Evolutionary conservation across 495 filamentous ascomycete species (phyloP).

Genomic region (Amphirosellinia nigrospora): DNA sequence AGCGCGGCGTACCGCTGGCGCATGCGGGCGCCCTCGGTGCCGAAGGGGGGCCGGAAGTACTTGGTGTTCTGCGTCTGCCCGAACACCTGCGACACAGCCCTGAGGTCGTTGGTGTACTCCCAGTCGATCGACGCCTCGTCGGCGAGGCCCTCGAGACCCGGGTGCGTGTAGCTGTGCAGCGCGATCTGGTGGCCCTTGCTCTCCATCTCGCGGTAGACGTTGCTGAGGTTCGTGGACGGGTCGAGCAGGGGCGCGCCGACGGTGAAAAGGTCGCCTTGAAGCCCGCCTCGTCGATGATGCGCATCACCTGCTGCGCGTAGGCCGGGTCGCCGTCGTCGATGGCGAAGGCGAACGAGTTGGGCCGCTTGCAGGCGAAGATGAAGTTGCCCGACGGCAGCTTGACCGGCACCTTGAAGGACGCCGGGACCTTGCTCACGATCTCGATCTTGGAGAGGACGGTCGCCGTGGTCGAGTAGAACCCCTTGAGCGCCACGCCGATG

Average conservation of each 20-base stretch:
- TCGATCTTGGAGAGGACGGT: slow-evolving; percentile 67
- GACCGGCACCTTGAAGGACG: slow-evolving; percentile 56
- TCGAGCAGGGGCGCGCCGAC: slow-evolving; percentile 72
- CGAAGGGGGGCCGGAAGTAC: slow-evolving; percentile 82
- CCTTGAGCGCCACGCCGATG: slow-evolving; percentile 71
- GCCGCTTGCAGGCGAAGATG: slow-evolving; percentile 69
- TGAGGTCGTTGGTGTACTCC: slow-evolving; percentile 69
- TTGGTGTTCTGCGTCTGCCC: slow-evolving; percentile 42
- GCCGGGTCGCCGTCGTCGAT: slow-evolving; percentile 78
- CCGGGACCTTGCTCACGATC: slow-evolving; percentile 63
- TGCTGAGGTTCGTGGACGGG: slow-evolving; percentile 62
- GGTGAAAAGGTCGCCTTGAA: slow-evolving; percentile 82
- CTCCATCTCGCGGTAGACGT: slow-evolving; percentile 69
- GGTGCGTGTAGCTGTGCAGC: slow-evolving; percentile 76
- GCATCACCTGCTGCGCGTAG: slow-evolving; percentile 67
- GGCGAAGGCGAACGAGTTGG: slow-evolving; percentile 79
- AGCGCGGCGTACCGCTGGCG: slow-evolving; percentile 65
- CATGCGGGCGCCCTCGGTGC: slow-evolving; percentile 74
- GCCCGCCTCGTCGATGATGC: slow-evolving; percentile 64
- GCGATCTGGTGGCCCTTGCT: slow-evolving; percentile 74
- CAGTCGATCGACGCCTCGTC: slow-evolving; percentile 68
- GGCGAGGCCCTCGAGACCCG: slow-evolving; percentile 70
- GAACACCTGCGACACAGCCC: slow-evolving; percentile 60
- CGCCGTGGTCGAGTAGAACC: slow-evolving; percentile 64
- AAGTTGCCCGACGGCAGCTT: slow-evolving; percentile 69